A percentile compares a stretch with the other conserved stretches of the same genome.
phyloP scores from a whole-genome alignment of 495 filamentous ascomycete species.

The Choiromyces venosus region DNA sequence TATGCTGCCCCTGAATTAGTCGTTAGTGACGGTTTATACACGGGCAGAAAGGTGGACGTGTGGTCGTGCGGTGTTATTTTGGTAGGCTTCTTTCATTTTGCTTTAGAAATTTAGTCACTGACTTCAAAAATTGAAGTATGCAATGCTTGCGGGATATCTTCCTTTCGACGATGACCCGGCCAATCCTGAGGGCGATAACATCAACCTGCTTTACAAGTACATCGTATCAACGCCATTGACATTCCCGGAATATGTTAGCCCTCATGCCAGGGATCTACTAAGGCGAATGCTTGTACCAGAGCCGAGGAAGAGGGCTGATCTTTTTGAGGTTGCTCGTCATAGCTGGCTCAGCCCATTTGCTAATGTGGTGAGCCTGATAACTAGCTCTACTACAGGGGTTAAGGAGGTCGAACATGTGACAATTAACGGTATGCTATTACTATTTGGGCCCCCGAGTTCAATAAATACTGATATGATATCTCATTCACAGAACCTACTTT shows the following conservation, averaged over 20 bases:
- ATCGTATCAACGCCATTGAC: constrained; percentile 96
- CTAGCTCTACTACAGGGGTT: constrained; percentile 83
- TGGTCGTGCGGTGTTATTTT: constrained; percentile 99
- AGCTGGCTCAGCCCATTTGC: constrained; percentile 97
- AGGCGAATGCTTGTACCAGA: constrained; percentile 94
- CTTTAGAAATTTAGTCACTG: constrained; percentile 5
- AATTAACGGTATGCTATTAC: constrained; percentile 44
- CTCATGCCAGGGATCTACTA: constrained; percentile 88
- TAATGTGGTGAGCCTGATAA: constrained; percentile 91
- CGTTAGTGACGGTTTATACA: constrained; percentile 95
- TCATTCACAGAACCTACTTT: constrained; percentile 49
- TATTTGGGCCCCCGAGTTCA: constrained; percentile 1
- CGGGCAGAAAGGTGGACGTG: constrained; percentile 94
- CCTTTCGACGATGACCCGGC: constrained; percentile 98
- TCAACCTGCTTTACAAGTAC: constrained; percentile 98
- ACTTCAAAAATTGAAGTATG: constrained; percentile 60
- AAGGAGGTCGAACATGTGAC: constrained; percentile 80
- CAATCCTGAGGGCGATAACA: constrained; percentile 98
- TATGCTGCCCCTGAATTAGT: constrained; percentile 97
- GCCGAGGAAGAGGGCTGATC: constrained; percentile 85
- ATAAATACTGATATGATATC: constrained; percentile 25
- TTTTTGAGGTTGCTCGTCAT: constrained; percentile 96
- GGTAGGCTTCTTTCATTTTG: constrained; percentile 54
- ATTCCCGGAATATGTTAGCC: constrained; percentile 98
- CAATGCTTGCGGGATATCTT: constrained; percentile 97